Base-by-base conservation (phyloP, 768 basidiomycete species). In the Russula vinacea region DNA sequence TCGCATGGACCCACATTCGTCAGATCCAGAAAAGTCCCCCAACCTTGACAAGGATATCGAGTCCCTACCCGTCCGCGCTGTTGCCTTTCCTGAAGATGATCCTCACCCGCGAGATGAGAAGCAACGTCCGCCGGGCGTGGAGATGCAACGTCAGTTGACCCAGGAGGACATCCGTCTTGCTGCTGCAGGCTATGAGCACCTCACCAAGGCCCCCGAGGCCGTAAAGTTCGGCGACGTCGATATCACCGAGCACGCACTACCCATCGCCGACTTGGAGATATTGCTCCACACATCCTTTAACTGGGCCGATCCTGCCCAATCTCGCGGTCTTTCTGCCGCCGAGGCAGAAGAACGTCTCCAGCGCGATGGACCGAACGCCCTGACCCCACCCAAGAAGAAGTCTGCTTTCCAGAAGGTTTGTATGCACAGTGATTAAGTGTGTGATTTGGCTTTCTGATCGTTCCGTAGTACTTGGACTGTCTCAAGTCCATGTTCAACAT, bases 351-450 rank as follows among this genome's bases (percentile, higher is more conserved):
- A 68, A 11, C 79, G 85, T 60, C 78, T 88, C n/a, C 71, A 77
- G 56, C 76, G 78, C 26, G 81, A 87, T 71, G 87, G 87, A 0
- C 80, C 73, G 29, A 88, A 88, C 70, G 69, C 86, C 44, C 78
- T 88, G 54, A 87, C 86, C 7, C 87, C 86, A 26, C 85, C 86
- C 0, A 82, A 81, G 73, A 87, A 85, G 73, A 85, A 85, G 70
- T 85, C 84, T 47, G 83, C 85, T 40, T 69, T 86, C 14, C 78
- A 82, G 70, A 86, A 86, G 82, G 87, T 86, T 56, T 40, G 74
- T 51, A 60, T 33, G 26, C 24, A 29, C 11, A 9, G 7, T 16
- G 13, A 22, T 60, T n/a, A n/a, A n/a, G n/a, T n/a, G n/a, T n/a
- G n/a, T n/a, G n/a, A 14, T 49, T 9, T 24, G 33, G 16, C 22